Conservation (phyloP, 441 rosid genomes). For the Metrosideros polymorpha region DNA sequence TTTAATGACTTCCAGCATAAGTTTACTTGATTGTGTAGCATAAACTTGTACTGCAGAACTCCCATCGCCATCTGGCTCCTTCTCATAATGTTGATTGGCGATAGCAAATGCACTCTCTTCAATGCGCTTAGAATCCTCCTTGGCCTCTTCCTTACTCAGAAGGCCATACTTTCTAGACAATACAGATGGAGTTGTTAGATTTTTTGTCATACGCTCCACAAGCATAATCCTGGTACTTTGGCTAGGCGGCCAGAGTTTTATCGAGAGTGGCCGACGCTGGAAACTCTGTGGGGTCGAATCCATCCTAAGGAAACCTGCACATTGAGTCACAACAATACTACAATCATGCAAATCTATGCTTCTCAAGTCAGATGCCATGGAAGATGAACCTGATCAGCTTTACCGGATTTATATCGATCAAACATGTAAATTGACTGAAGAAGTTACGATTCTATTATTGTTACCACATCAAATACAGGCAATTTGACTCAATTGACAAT, state of each 20-base stretch:
- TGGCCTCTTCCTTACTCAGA: slow-evolving; percentile 65
- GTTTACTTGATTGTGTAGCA: slow-evolving; percentile 87
- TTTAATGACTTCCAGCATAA: slow-evolving; percentile 69
- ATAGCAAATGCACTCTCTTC: slow-evolving; percentile 53
- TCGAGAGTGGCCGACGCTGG: slow-evolving; percentile 49
- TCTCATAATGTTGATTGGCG: slow-evolving; percentile 64
- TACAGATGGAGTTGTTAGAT: slow-evolving; percentile 61
- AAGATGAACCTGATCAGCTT: neutral
- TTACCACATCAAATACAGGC: neutral
- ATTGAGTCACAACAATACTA: neutral
- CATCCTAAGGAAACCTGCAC: slow-evolving; percentile 34
- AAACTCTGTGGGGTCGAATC: slow-evolving; percentile 30
- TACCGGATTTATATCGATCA: neutral
- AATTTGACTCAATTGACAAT: neutral
- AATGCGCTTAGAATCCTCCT: slow-evolving; percentile 61
- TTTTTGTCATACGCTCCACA: slow-evolving; percentile 53
- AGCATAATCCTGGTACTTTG: slow-evolving; percentile 72
- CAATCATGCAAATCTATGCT: neutral
- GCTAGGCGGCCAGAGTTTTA: slow-evolving; percentile 92
- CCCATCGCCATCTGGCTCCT: slow-evolving; percentile 94
- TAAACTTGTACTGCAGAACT: slow-evolving; percentile 88
- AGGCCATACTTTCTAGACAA: slow-evolving; percentile 77
- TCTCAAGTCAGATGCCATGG: neutral
- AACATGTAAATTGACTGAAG: neutral
- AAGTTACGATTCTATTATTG: neutral